Percentiles rank a stretch among this genome's conserved stretches.
Evolutionary conservation across 2,329 filamentous ascomycete genomes (phyloP).

Genomic region (Fusarium sp.): DNA sequence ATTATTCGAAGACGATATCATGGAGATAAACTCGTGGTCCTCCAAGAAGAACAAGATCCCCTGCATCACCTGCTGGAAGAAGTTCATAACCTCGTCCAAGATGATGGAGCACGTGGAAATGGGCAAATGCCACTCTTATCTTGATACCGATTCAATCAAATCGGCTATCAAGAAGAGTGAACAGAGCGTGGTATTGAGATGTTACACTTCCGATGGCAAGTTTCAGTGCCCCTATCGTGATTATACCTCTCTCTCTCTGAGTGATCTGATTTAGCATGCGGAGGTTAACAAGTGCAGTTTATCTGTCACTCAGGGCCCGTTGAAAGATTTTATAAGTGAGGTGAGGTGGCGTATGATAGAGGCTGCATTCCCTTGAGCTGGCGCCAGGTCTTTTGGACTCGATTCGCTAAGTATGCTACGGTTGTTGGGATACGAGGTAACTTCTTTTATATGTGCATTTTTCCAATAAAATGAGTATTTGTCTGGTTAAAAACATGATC

Average conservation of each 20-base stretch:
- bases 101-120: background rate
- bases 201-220: background rate
- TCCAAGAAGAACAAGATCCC: background rate
- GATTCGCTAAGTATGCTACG: background rate
- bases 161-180: background rate
- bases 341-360: background rate
- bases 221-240: background rate
- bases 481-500: no score
- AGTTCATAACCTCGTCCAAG: background rate
- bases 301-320: fast-evolving
- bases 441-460: background rate
- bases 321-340: background rate
- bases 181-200: no score
- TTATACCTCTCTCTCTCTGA: background rate
- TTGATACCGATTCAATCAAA: background rate
- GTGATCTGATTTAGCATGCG: background rate
- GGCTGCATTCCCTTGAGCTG: background rate
- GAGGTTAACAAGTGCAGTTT: background rate
- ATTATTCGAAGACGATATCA: no score
- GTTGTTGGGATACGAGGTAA: background rate
- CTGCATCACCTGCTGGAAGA: background rate
- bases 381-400: no score
- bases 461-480: no score
- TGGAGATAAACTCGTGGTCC: background rate
- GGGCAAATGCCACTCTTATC: background rate